Percentiles rank a stretch among this genome's conserved stretches.
phyloP scores from a whole-genome alignment of 2,329 filamentous ascomycete species.

The Sclerotinia sclerotiorum region DNA sequence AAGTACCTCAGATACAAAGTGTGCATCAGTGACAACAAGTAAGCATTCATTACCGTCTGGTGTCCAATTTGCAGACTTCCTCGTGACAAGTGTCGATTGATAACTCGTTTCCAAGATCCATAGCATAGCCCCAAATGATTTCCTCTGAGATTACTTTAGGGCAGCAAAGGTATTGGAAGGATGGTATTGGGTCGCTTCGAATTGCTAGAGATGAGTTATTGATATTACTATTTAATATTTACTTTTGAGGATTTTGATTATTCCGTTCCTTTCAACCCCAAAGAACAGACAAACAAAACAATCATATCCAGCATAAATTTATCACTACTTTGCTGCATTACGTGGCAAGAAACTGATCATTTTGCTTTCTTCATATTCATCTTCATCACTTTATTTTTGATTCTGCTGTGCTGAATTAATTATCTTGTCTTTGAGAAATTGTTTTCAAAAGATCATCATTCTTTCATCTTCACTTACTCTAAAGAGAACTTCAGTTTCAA shows the following conservation, averaged over 20 bases:
- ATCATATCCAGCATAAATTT: background rate
- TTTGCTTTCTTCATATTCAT: background rate
- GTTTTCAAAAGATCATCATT: background rate
- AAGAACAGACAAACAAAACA: background rate
- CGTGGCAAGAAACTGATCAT: background rate
- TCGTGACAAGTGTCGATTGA: background rate
- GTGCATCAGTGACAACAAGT: background rate
- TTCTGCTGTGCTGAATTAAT: background rate
- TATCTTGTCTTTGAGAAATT: background rate
- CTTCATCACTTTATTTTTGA: background rate
- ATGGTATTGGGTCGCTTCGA: conserved; percentile 13
- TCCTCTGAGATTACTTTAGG: background rate
- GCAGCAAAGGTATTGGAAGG: background rate
- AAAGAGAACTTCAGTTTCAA: background rate
- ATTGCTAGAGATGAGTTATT: background rate
- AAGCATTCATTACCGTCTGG: background rate
- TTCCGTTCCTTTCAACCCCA: background rate
- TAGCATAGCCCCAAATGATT: background rate
- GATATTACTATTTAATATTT: background rate
- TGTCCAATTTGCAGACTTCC: background rate
- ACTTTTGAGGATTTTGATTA: background rate
- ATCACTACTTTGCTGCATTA: background rate
- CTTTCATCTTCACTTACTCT: background rate
- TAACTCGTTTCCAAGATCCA: background rate
- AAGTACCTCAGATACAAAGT: background rate